Evolutionary conservation across 1,284 basidiomycete species (phyloP).

Genomic region (Mycocalia duriaeana): DNA sequence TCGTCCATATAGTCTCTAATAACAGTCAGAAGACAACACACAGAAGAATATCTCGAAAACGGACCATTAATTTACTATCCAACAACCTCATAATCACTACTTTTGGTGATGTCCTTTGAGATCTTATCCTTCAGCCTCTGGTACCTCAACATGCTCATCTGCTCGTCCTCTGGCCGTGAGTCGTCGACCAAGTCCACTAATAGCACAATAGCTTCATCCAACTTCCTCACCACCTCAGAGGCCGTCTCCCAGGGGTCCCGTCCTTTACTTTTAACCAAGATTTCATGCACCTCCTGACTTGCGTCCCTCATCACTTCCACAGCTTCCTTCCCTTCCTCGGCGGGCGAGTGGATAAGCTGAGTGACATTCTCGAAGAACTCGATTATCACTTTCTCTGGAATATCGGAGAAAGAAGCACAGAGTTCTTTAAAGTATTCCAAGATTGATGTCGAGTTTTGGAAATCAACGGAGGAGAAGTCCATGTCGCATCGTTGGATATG

Average conservation of each 20-base stretch:
- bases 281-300: conserved; percentile 21
- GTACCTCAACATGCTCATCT: neutral
- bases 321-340: conserved; percentile 13
- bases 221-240: neutral
- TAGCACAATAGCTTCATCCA: neutral
- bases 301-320: conserved; percentile 18
- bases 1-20: no score
- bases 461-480: conserved; percentile 19
- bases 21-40: no score
- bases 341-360: conserved; percentile 12
- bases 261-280: conserved; percentile 17
- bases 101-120: neutral
- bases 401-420: conserved; percentile 15
- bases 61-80: no score
- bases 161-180: neutral
- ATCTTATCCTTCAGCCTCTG: neutral
- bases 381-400: conserved; percentile 18
- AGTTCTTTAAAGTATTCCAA: conserved; percentile 21
- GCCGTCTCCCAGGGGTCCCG: conserved; percentile 9
- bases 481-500: conserved; percentile 25
- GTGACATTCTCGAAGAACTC: conserved; percentile 18
- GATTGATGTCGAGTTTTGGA: conserved; percentile 18
- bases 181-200: neutral
- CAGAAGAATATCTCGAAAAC: no score
- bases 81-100: conserved; percentile 1